Conservation (phyloP, 768 basidiomycete species). For the Leucogyrophana mollusca region DNA sequence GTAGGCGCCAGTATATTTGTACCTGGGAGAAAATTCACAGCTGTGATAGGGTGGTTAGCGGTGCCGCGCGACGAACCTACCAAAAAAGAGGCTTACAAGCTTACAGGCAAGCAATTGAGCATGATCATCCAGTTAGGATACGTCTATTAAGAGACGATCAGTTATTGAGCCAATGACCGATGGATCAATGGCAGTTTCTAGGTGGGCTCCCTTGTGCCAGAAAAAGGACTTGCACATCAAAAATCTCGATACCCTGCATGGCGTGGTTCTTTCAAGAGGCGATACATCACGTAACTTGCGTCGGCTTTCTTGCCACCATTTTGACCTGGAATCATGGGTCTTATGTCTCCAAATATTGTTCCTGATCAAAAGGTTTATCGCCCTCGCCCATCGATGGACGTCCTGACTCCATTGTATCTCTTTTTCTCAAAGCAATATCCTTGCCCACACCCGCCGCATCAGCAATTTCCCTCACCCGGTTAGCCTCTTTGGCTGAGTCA, state of each 20-base stretch:
- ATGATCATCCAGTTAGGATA: too few species aligned
- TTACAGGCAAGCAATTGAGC: too few species aligned
- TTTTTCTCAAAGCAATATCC: constrained; percentile 5
- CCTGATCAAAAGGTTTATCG: constrained; percentile 17
- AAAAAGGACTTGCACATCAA: too few species aligned
- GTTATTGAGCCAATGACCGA: too few species aligned
- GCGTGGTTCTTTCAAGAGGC: constrained; percentile 6
- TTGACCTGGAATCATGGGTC: constrained; percentile 15
- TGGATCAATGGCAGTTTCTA: too few species aligned
- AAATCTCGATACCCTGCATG: too few species aligned
- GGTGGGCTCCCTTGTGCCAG: too few species aligned
- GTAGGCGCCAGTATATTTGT: constrained; percentile 1
- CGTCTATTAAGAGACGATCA: too few species aligned
- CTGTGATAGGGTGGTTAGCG: too few species aligned
- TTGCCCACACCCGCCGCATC: not conserved
- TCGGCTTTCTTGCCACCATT: constrained; percentile 16
- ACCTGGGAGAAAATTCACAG: too few species aligned
- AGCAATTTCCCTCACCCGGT: constrained; percentile 3
- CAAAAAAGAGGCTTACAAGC: constrained; percentile 5
- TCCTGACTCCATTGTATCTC: constrained; percentile 12
- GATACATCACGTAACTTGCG: constrained; percentile 30
- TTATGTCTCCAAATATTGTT: constrained; percentile 12
- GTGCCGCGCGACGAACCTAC: not conserved
- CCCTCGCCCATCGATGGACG: constrained; percentile 14
- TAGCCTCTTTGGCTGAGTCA: constrained; percentile 5